Conservation (phyloP, 2,329 filamentous ascomycete genomes). For the Torrubiella hemipterigena region DNA sequence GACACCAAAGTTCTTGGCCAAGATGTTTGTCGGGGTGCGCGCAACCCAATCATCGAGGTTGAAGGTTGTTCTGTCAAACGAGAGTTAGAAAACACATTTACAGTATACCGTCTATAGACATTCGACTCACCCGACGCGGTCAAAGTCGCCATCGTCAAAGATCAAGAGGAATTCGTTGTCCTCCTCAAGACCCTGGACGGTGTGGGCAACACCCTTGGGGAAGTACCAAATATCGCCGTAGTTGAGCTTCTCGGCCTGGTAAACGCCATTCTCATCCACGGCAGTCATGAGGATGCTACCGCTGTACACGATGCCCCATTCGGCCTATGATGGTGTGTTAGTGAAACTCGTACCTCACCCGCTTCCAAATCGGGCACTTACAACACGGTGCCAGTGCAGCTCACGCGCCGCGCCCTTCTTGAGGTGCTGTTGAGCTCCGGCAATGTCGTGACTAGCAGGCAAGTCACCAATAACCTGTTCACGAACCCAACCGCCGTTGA, state of each 20-base stretch:
- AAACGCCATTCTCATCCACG: slow-evolving; percentile 48
- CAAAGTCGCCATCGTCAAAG: slow-evolving; percentile 57
- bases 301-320: slow-evolving; percentile 52
- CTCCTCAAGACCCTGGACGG: slow-evolving; percentile 51
- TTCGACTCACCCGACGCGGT: slow-evolving; percentile 39
- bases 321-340: slow-evolving; percentile 30
- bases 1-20: slow-evolving; percentile 60
- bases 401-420: slow-evolving; percentile 54
- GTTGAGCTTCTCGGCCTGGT: slow-evolving; percentile 40
- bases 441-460: slow-evolving; percentile 52
- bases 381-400: slow-evolving; percentile 56
- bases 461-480: slow-evolving; percentile 57
- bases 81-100: too few species aligned
- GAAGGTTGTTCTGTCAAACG: slow-evolving; percentile 63
- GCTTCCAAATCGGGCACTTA: slow-evolving; percentile 22
- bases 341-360: too few species aligned
- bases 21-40: slow-evolving; percentile 48
- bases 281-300: slow-evolving; percentile 47
- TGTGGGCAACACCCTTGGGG: slow-evolving; percentile 52
- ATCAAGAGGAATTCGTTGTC: slow-evolving; percentile 56
- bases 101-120: not conserved
- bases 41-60: slow-evolving; percentile 60
- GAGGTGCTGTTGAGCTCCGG: slow-evolving; percentile 57
- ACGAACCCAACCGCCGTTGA: slow-evolving; percentile 53
- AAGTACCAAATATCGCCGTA: slow-evolving; percentile 60